A percentile compares a stretch with the other conserved stretches of the same genome.
Conservation (phyloP, 2,329 filamentous ascomycete genomes). For the Diaporthe sp. region DNA sequence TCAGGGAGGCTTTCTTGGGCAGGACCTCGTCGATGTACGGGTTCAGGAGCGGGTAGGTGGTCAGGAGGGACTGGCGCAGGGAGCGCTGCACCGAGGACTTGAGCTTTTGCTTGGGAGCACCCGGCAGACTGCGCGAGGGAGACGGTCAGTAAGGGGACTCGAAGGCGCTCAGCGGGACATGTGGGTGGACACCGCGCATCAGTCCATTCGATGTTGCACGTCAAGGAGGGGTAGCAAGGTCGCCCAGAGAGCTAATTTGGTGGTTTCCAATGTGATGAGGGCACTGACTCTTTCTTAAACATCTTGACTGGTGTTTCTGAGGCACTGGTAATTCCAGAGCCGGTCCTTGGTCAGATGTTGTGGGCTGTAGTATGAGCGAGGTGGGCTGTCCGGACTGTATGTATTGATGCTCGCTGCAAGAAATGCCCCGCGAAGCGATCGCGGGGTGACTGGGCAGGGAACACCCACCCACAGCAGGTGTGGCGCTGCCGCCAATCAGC, state of each 20-base stretch:
- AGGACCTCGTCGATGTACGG: constrained; percentile 94
- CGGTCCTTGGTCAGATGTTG: neutral
- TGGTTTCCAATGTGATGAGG: neutral
- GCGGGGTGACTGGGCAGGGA: constrained; percentile 45
- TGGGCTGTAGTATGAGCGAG: neutral
- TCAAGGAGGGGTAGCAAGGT: constrained; percentile 18
- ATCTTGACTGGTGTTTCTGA: constrained; percentile 64
- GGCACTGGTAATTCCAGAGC: neutral
- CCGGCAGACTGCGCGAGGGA: constrained; percentile 71
- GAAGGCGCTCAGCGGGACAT: neutral
- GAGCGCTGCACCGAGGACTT: constrained; percentile 95
- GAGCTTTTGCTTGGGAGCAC: constrained; percentile 91
- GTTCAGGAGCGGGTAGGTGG: constrained; percentile 87
- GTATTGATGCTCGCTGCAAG: constrained; percentile 13
- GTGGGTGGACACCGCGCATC: neutral
- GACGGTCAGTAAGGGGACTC: constrained; percentile 41
- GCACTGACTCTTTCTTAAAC: constrained; percentile 92
- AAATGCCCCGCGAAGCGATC: constrained; percentile 46
- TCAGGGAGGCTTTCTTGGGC: constrained; percentile 93
- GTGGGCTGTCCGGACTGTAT: neutral
- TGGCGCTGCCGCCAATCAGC: constrained; percentile 30
- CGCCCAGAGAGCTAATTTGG: neutral
- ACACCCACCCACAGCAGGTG: neutral
- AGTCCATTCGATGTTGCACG: neutral
- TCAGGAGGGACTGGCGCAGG: constrained; percentile 85